Conservation (phyloP, 805 yeast species). For the Candida dajiaensis region DNA sequence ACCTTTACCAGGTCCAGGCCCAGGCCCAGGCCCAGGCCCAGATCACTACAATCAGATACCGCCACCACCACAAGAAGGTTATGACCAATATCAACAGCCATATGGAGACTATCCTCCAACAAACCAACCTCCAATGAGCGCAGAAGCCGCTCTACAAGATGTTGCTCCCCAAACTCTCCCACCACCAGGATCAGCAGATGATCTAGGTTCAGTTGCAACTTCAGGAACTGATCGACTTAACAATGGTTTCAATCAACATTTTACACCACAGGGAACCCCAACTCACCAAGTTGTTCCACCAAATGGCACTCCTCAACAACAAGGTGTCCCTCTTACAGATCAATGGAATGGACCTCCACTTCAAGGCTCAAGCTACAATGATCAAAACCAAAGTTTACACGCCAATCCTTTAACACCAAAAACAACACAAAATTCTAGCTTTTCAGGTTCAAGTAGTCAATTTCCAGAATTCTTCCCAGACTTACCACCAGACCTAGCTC, state of each 20-base stretch:
- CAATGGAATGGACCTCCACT: background rate
- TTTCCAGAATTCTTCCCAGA: slow-evolving; percentile 1
- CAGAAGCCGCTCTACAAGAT: background rate
- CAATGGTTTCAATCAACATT: background rate
- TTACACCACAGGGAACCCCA: background rate
- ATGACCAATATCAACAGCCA: background rate
- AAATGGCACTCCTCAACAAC: background rate
- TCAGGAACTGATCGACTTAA: background rate
- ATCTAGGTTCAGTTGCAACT: background rate
- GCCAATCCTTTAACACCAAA: background rate
- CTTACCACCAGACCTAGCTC: background rate
- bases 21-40: no score
- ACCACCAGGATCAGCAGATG: background rate
- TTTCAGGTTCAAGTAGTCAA: background rate
- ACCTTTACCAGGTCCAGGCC: background rate
- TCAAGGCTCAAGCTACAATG: background rate
- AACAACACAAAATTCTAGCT: background rate
- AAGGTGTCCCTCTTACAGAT: background rate
- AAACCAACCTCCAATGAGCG: background rate
- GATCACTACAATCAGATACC: background rate
- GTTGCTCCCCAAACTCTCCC: background rate
- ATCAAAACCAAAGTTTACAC: background rate
- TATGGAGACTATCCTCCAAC: background rate
- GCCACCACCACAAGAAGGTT: background rate
- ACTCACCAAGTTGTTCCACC: background rate